phyloP scores from a whole-genome alignment of 2,329 filamentous ascomycete genomes.

The Ascochyta lentis region DNA sequence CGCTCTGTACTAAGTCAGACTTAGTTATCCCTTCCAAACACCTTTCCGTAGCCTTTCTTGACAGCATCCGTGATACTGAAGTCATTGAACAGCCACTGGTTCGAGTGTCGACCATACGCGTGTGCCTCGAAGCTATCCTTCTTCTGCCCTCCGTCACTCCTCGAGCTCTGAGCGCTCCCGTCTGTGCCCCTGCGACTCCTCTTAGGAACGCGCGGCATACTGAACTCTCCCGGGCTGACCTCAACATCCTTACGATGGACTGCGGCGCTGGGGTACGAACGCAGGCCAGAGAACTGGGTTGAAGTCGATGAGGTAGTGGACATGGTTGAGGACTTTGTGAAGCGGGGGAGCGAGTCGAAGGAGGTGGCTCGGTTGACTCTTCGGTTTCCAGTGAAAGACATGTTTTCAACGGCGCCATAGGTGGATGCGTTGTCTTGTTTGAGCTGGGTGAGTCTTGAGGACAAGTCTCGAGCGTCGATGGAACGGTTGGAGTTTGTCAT shows the following conservation, averaged over 20 bases:
- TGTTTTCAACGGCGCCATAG: constrained; percentile 22
- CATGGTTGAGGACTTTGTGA: constrained; percentile 38
- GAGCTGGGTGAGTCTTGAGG: constrained; percentile 28
- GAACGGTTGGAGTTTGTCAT: constrained; percentile 40
- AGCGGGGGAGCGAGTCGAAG: constrained; percentile 30
- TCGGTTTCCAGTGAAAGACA: constrained; percentile 25
- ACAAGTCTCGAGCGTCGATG: constrained; percentile 37
- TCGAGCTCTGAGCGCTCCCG: constrained; percentile 19
- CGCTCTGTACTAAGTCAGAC: too few relatives aligned
- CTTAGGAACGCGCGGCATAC: constrained; percentile 32
- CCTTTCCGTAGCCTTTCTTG: constrained; percentile 38
- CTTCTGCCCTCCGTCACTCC: constrained; percentile 22
- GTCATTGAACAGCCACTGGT: constrained; percentile 49
- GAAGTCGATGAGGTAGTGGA: constrained; percentile 30
- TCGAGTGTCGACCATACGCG: constrained; percentile 46
- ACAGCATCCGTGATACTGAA: constrained; percentile 46
- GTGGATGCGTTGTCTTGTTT: constrained; percentile 15
- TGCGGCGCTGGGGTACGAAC: constrained; percentile 21
- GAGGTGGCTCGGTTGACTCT: constrained; percentile 37
- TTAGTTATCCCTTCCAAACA: constrained; percentile 30
- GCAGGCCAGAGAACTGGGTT: constrained; percentile 23
- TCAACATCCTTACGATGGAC: constrained; percentile 28
- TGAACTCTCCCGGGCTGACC: constrained; percentile 35
- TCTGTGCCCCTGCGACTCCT: constrained; percentile 28
- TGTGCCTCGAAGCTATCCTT: constrained; percentile 33